Conservation (phyloP, 2,329 filamentous ascomycete genomes). For the Monosporascus cannonballus region DNA sequence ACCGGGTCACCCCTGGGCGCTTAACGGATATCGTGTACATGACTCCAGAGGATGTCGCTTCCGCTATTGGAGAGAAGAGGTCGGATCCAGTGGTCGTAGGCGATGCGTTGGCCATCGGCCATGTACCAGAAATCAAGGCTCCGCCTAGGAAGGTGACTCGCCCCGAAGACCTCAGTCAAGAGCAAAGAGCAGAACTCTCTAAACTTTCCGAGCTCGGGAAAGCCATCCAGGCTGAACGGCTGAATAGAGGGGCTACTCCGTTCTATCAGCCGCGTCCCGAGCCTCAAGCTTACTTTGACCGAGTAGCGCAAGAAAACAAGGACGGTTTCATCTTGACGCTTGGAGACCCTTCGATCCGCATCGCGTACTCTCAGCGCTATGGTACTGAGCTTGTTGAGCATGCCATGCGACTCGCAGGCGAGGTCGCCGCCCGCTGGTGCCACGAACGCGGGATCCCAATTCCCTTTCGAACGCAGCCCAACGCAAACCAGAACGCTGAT, state of each 20-base stretch:
- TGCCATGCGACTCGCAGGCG: conserved; percentile 56
- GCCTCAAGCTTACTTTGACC: conserved; percentile 37
- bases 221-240: conserved; percentile 35
- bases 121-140: conserved; percentile 11
- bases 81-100: conserved; percentile 17
- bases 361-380: conserved; percentile 25
- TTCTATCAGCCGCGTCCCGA: conserved; percentile 37
- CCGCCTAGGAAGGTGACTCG: conserved; percentile 38
- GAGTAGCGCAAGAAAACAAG: conserved; percentile 17
- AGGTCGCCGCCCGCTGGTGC: conserved; percentile 58
- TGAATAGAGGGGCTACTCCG: conserved; percentile 44
- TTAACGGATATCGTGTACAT: conserved; percentile 53
- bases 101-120: conserved; percentile 29
- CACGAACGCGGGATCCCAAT: conserved; percentile 49
- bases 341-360: conserved; percentile 46
- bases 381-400: conserved; percentile 37
- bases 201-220: conserved; percentile 42
- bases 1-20: conserved; percentile 46
- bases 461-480: conserved; percentile 49
- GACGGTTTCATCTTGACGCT: conserved; percentile 27
- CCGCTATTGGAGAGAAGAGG: conserved; percentile 32
- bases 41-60: conserved; percentile 44
- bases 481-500: conserved; percentile 30
- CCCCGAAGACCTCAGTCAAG: conserved; percentile 33
- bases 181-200: conserved; percentile 39